A percentile compares a stretch with the other conserved stretches of the same genome.
These are phyloP conservation scores for Skeletonema potamos DNA, from an alignment of 108 stramenopile species.

Conservation along the genomic window DNA sequence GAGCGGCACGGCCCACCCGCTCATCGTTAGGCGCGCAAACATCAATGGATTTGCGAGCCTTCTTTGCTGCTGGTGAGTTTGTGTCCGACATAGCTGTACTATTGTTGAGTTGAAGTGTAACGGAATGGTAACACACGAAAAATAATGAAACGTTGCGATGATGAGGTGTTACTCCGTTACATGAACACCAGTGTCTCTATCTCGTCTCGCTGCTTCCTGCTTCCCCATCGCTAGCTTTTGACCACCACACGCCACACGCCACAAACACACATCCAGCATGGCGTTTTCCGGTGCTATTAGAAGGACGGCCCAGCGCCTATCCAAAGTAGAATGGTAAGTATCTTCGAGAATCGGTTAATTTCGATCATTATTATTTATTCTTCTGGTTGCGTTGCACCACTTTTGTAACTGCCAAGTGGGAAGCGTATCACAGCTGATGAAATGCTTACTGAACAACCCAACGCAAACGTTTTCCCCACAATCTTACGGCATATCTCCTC, in stretches of 20 bases:
- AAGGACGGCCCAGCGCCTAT: slow-evolving; percentile 43
- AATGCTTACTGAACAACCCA: not conserved
- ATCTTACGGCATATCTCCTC: not conserved
- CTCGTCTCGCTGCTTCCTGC: too few relatives aligned
- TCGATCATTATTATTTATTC: not conserved
- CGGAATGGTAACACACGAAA: too few relatives aligned
- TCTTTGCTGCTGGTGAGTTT: not conserved
- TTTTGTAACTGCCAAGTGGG: not conserved
- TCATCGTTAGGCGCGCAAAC: not conserved
- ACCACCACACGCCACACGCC: not conserved
- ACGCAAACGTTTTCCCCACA: not conserved
- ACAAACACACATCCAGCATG: slow-evolving; percentile 11
- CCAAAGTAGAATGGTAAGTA: slow-evolving; percentile 47
- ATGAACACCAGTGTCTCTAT: too few relatives aligned
- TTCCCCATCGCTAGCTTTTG: not conserved
- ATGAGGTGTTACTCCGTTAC: too few relatives aligned
- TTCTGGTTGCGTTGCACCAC: not conserved
- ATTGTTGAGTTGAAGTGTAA: not conserved
- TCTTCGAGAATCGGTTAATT: not conserved
- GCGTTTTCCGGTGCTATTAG: slow-evolving; percentile 44
- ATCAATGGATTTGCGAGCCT: not conserved
- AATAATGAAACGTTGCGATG: too few relatives aligned
- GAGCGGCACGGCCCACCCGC: not conserved
- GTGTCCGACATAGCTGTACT: not conserved
- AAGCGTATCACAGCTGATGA: not conserved